These are phyloP conservation scores for Populus euphratica DNA, from an alignment of 345 rosid genomes.

Conservation along the genomic window DNA sequence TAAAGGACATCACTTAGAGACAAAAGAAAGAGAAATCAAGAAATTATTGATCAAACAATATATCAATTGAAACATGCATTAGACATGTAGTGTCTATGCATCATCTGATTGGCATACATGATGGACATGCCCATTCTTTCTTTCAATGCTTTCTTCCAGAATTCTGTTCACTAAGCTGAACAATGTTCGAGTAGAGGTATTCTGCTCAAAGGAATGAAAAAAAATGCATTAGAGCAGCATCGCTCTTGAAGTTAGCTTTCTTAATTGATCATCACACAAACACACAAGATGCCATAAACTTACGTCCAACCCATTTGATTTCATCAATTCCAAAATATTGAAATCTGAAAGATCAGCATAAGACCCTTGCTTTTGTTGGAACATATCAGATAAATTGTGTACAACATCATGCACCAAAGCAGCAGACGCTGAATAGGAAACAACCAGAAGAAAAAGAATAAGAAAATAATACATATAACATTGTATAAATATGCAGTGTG, in stretches of 20 bases:
- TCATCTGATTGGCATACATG: slow-evolving; percentile 52
- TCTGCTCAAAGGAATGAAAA: slow-evolving; percentile 40
- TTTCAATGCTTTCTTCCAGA: slow-evolving; percentile 66
- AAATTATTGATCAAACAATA: not conserved
- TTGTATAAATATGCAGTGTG: not conserved
- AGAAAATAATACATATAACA: slow-evolving; percentile 1
- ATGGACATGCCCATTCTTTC: slow-evolving; percentile 60
- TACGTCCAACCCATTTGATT: slow-evolving; percentile 67
- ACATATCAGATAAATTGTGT: slow-evolving; percentile 34
- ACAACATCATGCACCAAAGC: slow-evolving; percentile 19
- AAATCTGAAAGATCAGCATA: slow-evolving; percentile 56
- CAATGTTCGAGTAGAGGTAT: slow-evolving; percentile 63
- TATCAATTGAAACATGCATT: slow-evolving; percentile 7
- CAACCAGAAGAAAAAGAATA: not conserved
- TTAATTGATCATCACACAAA: not conserved
- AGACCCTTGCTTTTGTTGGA: slow-evolving; percentile 41
- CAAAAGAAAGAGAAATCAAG: not conserved
- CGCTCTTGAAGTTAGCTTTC: slow-evolving; percentile 8
- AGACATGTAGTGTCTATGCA: slow-evolving; percentile 17
- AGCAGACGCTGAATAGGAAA: slow-evolving; percentile 16
- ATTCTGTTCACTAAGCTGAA: slow-evolving; percentile 56
- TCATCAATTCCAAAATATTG: slow-evolving; percentile 52
- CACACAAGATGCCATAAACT: slow-evolving; percentile 22
- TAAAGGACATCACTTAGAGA: slow-evolving; percentile 7
- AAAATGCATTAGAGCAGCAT: slow-evolving; percentile 18